Evolutionary conservation across 768 basidiomycete genomes (phyloP), one percentile per base, ranked within the genome.

Genomic region (Tylopilus felleus): DNA sequence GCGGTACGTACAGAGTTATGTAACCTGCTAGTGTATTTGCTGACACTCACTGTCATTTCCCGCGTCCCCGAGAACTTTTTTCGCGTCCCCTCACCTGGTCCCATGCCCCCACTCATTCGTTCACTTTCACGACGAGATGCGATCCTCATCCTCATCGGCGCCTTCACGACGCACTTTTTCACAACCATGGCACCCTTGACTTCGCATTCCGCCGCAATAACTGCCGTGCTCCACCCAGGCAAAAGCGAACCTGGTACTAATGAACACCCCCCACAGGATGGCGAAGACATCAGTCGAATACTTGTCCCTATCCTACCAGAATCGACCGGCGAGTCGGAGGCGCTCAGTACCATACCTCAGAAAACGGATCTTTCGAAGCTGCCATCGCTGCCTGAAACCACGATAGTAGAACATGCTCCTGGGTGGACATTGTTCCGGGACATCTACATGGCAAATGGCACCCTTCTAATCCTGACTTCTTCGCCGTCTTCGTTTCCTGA

Each of bases 341-440:
- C 8, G 2, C 22, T 47, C 38, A 28, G 5, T 19, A 38, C 36
- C 19, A 33, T 29, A 13, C 25, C 9, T 43, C 31, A 8, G 17
- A 42, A 19, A 8, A 35, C 12, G n/a, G 36, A 48, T 29, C 22
- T 59, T 49, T 58, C 55, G 22, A 52, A 50, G 7, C 47, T 56
- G 16, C 51, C 56, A 31, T 55, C 31, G 17, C 49, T 87, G 4
- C 82, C 82, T 0, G 71, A 76, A 43, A 88, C 87, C 0, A 73
- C 77, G 14, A 63, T 90, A 27, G 68, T 83, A 13, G 75, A 81
- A 22, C 88, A 90, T 51, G 85, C 84, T 5, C 85, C 85, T 27
- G 91, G 92, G 38, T 94, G 92, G 90, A 93, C 93, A 0, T 71
- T 93, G 29, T 91, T 90, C 69, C 79, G 79, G 25, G 85, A 93